Base-by-base conservation (phyloP, 345 rosid species). In the Salix udensis region DNA sequence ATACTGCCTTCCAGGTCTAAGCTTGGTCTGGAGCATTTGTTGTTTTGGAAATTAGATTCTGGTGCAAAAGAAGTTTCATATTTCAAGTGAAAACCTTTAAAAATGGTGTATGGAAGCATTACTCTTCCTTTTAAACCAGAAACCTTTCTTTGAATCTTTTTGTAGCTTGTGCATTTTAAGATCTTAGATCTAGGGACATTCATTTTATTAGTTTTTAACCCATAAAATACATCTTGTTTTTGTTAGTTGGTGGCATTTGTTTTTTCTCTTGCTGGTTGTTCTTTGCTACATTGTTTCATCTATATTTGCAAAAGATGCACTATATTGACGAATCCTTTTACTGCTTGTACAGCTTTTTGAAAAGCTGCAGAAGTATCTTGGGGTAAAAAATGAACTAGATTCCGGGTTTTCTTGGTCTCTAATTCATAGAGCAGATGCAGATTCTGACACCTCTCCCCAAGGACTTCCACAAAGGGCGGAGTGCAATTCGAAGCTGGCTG, bases 401-500 rank as follows among this genome's bases (percentile, higher is more conserved):
- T 61, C 81, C n/a, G 84, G 84, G 67, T 77, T 77, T 69, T 77
- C 84, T 18, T 81, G 84, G 84, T 81, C 78, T 52, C 67, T 81
- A 16, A 68, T 81, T 62, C 81, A 44, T 64, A 81, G 84, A 74
- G 44, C 62, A 31, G 81, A 77, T 42, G 23, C 40, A 40, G 78
- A 73, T 18, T 65, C 34, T 40, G 84, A 74, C 10, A 24, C 26
- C 31, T 70, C 78, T 65, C 21, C 28, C 36, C 78, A 62, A 18
- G 81, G 81, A 42, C 68, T 77, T 50, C 78, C 84, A 74, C 81
- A 77, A 42, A 74, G 84, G 74, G 76, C 74, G 46, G 84, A 81
- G 72, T 69, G 81, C 72, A 81, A 77, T 65, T 81, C 84, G 23
- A 81, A 81, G 78, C 77, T 81, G 65, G 81, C 84, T 5, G 78